Evolutionary conservation across 176 grass and related monocot species (phyloP), one percentile per base, ranked within the genome.

Genomic region (Typha latifolia): DNA sequence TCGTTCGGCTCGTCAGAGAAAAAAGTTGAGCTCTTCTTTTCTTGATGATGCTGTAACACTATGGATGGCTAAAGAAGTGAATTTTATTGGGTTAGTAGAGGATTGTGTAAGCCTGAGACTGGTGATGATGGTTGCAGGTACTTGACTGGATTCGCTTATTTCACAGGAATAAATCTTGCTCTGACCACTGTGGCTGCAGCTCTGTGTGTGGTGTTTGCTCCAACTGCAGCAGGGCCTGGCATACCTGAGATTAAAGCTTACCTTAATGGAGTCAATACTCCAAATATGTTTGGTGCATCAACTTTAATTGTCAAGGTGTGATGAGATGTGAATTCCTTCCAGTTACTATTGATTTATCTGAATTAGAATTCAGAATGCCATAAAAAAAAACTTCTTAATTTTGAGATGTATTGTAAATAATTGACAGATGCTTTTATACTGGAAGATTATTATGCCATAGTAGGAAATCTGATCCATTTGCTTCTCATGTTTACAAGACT

Each of bases 231-330:
- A 13, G 94, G 89, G 50, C 94, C 94, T 0, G 94, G 94, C 63
- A 97, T 99, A 69, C 94, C 94, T 4, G 89, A 99, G 81, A 99
- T 99, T 73, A 99, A 99, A 67, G 94, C 94, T 15, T 99, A 93
- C 66, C 94, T 99, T 62, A 99, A 93, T 78, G 94, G 94, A 75
- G 78, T 99, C 22, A 89, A 99, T 77, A 99, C 94, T 16, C 89
- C 94, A 12, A 82, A 99, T 68, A 99, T 99, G 94, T 99, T 86
- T 51, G 86, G 89, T 61, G 69, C 55, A 9, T 79, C 81, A 6
- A 86, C 85, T 20, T 78, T 99, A 14, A 73, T 99, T 14, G 94
- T 97, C 64, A 97, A 97, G 90, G 82, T 63, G 63, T 69, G 52
- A 8, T 43, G 37, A 43, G 6, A 43, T 10, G 37, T 10, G 37